Conservation (phyloP, 2,329 filamentous ascomycete species). For the Penicillium sclerotiorum region DNA sequence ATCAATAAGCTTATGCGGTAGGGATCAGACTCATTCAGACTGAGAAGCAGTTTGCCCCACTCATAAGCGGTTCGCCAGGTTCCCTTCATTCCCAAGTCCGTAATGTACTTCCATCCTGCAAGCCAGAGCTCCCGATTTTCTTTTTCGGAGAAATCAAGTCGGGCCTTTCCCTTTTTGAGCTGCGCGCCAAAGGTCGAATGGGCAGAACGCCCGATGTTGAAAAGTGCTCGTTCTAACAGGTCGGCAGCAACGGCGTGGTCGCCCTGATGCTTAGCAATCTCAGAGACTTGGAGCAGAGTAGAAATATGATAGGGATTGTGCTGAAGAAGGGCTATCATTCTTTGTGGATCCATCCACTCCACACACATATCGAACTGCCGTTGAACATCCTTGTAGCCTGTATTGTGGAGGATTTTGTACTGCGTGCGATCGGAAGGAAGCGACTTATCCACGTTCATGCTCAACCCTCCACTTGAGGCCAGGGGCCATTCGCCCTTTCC, state of each 20-base stretch:
- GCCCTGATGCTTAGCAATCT: constrained; percentile 87
- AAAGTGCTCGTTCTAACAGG: constrained; percentile 85
- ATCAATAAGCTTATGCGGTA: constrained; percentile 81
- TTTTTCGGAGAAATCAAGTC: constrained; percentile 76
- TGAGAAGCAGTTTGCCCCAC: constrained; percentile 84
- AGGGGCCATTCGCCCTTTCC: constrained; percentile 86
- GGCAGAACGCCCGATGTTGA: constrained; percentile 87
- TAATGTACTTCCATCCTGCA: constrained; percentile 84
- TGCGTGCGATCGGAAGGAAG: constrained; percentile 63
- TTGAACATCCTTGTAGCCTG: constrained; percentile 73
- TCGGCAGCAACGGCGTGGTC: constrained; percentile 86
- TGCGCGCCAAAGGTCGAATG: constrained; percentile 79
- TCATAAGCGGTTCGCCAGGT: constrained; percentile 92
- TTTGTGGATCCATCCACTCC: constrained; percentile 80
- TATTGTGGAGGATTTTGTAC: constrained; percentile 77
- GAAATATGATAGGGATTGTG: constrained; percentile 87
- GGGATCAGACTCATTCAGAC: constrained; percentile 75
- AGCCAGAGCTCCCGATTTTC: constrained; percentile 95
- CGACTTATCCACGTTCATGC: constrained; percentile 71
- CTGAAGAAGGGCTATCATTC: constrained; percentile 74
- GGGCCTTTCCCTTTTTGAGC: constrained; percentile 74
- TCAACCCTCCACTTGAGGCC: constrained; percentile 75
- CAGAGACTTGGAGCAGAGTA: constrained; percentile 88
- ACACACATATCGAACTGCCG: constrained; percentile 75
- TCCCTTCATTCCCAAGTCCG: constrained; percentile 82